phyloP scores from a whole-genome alignment of 257 asterid species.

The Solanum dulcamara region DNA sequence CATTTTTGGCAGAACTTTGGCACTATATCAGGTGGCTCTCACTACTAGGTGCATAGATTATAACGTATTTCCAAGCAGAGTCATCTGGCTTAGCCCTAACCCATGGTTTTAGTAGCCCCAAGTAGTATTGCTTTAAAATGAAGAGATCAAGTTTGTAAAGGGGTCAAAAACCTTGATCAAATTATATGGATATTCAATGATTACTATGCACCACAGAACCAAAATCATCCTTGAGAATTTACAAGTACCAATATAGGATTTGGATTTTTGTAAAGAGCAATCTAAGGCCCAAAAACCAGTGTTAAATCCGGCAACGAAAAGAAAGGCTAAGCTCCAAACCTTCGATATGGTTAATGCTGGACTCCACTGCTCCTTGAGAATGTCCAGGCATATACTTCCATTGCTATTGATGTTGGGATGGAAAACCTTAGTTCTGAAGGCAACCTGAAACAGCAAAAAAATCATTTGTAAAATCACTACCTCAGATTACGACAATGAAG shows the following conservation, averaged over 20 bases:
- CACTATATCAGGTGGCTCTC: too few relatives aligned
- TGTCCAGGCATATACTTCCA: slow-evolving; percentile 79
- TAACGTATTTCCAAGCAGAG: too few relatives aligned
- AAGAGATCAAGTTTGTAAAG: too few relatives aligned
- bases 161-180: too few relatives aligned
- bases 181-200: too few relatives aligned
- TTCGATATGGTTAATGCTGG: slow-evolving; percentile 78
- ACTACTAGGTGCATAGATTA: too few relatives aligned
- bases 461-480: background rate
- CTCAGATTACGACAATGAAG: background rate
- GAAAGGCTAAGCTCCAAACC: slow-evolving; percentile 18
- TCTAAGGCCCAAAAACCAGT: background rate
- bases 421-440: slow-evolving; percentile 70
- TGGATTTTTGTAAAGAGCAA: background rate
- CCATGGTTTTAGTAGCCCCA: too few relatives aligned
- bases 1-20: background rate
- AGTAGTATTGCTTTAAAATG: too few relatives aligned
- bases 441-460: slow-evolving; percentile 33
- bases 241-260: background rate
- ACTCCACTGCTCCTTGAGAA: slow-evolving; percentile 80
- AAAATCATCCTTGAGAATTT: background rate
- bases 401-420: slow-evolving; percentile 81
- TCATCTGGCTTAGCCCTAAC: too few relatives aligned
- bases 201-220: background rate
- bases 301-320: background rate